Evolutionary conservation across 2,329 filamentous ascomycete species (phyloP).

Genomic region (Trichoderma sp.): DNA sequence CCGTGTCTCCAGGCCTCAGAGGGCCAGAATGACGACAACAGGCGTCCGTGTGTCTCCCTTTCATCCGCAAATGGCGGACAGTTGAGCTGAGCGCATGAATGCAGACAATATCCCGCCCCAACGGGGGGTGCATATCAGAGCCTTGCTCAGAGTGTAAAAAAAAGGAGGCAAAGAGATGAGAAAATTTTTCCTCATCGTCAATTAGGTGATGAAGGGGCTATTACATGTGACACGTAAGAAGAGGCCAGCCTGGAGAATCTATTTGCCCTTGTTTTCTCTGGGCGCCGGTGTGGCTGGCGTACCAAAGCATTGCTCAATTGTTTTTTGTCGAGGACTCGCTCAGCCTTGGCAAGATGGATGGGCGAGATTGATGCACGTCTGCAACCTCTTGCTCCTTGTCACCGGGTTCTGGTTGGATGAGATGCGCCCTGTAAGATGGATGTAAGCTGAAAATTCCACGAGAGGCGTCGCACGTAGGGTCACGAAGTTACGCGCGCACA

Average conservation of each 20-base stretch:
- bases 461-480: conserved; percentile 4
- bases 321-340: conserved; percentile 7
- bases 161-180: conserved; percentile 14
- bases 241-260: neutral
- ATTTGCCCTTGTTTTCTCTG: neutral
- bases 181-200: neutral
- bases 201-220: neutral
- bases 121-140: neutral
- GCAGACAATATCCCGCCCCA: neutral
- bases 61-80: neutral
- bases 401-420: neutral
- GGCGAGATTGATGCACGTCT: neutral
- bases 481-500: neutral
- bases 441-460: too few relatives aligned
- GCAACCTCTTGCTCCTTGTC: conserved; percentile 4
- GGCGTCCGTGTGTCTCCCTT: neutral
- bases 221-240: neutral
- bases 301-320: too few relatives aligned
- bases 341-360: conserved; percentile 10
- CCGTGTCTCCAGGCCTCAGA: neutral
- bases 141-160: neutral
- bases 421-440: neutral
- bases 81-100: neutral
- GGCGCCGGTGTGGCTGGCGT: neutral
- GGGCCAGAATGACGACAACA: conserved; percentile 5